Conservation (phyloP, 176 grass and related monocot genomes). For the Secale cereale region DNA sequence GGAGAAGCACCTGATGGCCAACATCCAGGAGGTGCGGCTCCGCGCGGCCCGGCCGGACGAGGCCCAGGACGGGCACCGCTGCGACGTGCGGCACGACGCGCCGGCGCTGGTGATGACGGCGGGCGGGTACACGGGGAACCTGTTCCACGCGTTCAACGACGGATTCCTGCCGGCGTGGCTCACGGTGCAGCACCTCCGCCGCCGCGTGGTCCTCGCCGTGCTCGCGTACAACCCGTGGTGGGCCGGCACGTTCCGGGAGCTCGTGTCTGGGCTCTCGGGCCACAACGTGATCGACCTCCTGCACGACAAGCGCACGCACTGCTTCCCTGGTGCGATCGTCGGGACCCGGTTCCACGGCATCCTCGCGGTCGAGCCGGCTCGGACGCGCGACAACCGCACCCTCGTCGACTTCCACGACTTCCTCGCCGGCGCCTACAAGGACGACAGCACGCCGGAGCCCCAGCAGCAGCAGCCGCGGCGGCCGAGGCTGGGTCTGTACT, state of each 20-base stretch:
- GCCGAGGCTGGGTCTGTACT: constrained; percentile 49
- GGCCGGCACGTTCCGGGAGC: constrained; percentile 47
- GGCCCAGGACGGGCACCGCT: background rate
- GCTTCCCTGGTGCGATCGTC: constrained; percentile 59
- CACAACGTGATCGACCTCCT: constrained; percentile 45
- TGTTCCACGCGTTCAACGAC: constrained; percentile 75
- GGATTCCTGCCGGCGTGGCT: constrained; percentile 59
- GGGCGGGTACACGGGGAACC: constrained; percentile 63
- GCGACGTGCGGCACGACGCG: constrained; percentile 65
- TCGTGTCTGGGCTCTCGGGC: constrained; percentile 41
- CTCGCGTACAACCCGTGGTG: constrained; percentile 61
- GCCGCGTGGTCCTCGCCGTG: constrained; percentile 48
- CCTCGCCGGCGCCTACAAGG: constrained; percentile 33
- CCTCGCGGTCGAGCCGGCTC: constrained; percentile 30
- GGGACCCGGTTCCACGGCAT: constrained; percentile 60
- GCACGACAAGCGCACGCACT: constrained; percentile 58
- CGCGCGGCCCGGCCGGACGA: background rate
- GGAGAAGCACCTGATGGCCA: constrained; percentile 53
- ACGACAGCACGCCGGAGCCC: background rate
- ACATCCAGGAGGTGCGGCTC: constrained; percentile 46
- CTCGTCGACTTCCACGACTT: constrained; percentile 45
- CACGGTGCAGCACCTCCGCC: constrained; percentile 60
- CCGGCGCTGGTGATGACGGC: constrained; percentile 57
- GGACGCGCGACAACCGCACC: constrained; percentile 35
- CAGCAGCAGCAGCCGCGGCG: background rate